phyloP scores from a whole-genome alignment of 1,139 yeast genomes.

The Yamadazyma buinensis region DNA sequence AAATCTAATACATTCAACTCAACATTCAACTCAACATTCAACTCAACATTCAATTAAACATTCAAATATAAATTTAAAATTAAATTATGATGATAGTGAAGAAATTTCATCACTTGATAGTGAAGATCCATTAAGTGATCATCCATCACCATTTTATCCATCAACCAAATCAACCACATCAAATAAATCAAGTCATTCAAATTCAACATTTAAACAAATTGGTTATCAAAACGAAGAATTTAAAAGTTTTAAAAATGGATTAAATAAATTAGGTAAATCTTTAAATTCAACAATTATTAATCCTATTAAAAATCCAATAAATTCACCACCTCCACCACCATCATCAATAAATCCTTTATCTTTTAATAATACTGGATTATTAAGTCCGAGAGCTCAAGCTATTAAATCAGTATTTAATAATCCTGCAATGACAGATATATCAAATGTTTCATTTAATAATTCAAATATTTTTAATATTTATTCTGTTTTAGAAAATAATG shows the following conservation, averaged over 20 bases:
- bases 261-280: constrained; percentile 1
- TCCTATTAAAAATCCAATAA: too few relatives aligned
- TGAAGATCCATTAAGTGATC: constrained; percentile 11
- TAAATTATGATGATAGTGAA: too few relatives aligned
- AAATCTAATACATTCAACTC: too few relatives aligned
- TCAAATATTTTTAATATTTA: constrained; percentile 37
- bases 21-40: too few relatives aligned
- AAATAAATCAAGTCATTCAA: neutral
- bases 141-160: constrained; percentile 17
- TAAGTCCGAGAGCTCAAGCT: constrained; percentile 42
- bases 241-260: constrained; percentile 1
- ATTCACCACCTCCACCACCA: constrained; percentile 7
- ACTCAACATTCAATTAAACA: too few relatives aligned
- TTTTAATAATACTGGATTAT: neutral
- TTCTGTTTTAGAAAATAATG: constrained; percentile 19
- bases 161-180: neutral
- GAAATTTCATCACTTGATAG: constrained; percentile 6
- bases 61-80: too few relatives aligned
- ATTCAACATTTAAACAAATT: neutral
- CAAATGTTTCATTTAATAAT: constrained; percentile 19
- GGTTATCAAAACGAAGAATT: constrained; percentile 1
- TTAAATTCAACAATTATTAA: constrained; percentile 2
- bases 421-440: constrained; percentile 33
- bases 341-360: neutral
- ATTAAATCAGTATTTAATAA: constrained; percentile 44